Percentiles rank a stretch among this genome's conserved stretches.
phyloP scores from a whole-genome alignment of 306 rosid genomes.

The Trifolium dubium region DNA sequence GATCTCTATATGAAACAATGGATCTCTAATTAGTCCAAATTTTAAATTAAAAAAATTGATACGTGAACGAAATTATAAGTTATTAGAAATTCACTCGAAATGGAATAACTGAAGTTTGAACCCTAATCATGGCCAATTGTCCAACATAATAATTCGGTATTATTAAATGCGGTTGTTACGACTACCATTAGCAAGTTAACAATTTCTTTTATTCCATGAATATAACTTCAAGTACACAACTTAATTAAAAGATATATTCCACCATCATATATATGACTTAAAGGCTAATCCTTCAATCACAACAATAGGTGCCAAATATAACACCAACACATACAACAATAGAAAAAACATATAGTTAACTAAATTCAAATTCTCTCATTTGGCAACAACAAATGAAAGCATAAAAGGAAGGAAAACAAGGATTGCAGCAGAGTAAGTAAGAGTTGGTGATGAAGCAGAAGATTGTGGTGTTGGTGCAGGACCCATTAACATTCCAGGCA shows the following conservation, averaged over 20 bases:
- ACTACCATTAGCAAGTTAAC: neutral
- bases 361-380: constrained; percentile 36
- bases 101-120: too few relatives aligned
- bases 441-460: constrained; percentile 31
- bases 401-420: constrained; percentile 43
- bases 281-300: constrained; percentile 16
- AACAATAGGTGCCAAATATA: neutral
- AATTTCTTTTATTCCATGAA: constrained; percentile 27
- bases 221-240: constrained; percentile 26
- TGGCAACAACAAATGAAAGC: constrained; percentile 41
- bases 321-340: constrained; percentile 14
- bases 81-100: too few relatives aligned
- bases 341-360: neutral
- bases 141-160: too few relatives aligned
- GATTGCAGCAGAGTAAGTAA: constrained; percentile 44
- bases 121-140: too few relatives aligned
- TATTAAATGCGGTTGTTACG: too few relatives aligned
- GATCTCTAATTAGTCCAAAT: too few relatives aligned
- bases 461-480: constrained; percentile 27
- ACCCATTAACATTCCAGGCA: constrained; percentile 41
- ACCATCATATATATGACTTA: constrained; percentile 28
- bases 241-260: constrained; percentile 8
- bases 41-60: too few relatives aligned
- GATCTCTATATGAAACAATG: too few relatives aligned
- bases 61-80: too few relatives aligned